phyloP scores from a whole-genome alignment of 2,329 filamentous ascomycete genomes.

The Stagonosporopsis rhizophila region DNA sequence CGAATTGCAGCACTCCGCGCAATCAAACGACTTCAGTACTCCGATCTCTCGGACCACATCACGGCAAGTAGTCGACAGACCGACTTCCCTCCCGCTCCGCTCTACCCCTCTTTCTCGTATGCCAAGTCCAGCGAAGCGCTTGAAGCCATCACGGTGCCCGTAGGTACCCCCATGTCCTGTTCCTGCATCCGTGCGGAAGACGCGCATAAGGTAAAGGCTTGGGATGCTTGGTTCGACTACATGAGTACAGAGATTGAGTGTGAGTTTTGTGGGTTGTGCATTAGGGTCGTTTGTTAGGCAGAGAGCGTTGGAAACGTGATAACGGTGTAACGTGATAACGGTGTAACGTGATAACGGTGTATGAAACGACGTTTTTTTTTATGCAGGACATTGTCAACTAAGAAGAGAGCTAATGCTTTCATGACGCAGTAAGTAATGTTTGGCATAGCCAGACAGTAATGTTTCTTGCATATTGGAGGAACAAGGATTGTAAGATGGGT shows the following conservation, averaged over 20 bases:
- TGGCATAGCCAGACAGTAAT: neutral
- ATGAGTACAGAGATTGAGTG: neutral
- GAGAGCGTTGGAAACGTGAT: too few relatives aligned
- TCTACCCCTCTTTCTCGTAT: neutral
- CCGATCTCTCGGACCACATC: too few relatives aligned
- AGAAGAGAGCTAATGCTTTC: neutral
- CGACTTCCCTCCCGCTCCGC: neutral
- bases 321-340: too few relatives aligned
- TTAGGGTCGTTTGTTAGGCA: too few relatives aligned
- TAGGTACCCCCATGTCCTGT: neutral
- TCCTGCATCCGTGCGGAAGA: too few relatives aligned
- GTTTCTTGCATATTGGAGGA: neutral
- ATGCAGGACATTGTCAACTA: neutral
- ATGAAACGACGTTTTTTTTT: too few relatives aligned
- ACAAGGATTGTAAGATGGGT: too few relatives aligned
- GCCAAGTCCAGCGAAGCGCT: neutral
- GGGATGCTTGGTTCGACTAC: slow-evolving; percentile 4
- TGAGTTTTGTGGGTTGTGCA: too few relatives aligned
- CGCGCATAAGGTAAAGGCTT: neutral
- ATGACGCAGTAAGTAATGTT: neutral
- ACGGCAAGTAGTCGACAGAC: too few relatives aligned
- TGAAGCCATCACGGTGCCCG: slow-evolving; percentile 4
- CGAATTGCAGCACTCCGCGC: too few relatives aligned
- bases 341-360: too few relatives aligned
- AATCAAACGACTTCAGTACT: too few relatives aligned